Percentiles rank a stretch among this genome's conserved stretches.
Evolutionary conservation across 345 rosid species (phyloP).

Genomic region (Eucalyptus shirleyi): DNA sequence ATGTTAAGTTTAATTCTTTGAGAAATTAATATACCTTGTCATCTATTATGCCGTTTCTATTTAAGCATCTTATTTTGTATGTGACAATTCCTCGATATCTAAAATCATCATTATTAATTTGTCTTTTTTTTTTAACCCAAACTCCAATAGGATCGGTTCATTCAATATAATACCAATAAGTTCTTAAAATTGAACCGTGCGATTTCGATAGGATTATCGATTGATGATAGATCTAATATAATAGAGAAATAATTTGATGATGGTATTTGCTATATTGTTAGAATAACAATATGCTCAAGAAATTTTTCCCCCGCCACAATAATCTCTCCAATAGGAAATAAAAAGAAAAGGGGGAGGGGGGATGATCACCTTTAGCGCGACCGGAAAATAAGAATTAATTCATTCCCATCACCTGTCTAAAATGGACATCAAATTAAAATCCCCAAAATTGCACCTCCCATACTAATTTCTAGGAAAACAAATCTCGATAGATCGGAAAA

Average conservation of each 20-base stretch:
- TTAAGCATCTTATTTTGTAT: background rate
- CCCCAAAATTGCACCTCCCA: background rate
- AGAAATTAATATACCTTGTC: too few relatives aligned
- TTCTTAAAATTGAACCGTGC: too few relatives aligned
- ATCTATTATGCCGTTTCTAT: background rate
- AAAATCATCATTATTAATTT: background rate
- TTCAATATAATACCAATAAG: too few relatives aligned
- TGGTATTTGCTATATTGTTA: too few relatives aligned
- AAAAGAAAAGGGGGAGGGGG: background rate
- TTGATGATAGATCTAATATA: too few relatives aligned
- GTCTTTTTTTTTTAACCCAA: background rate
- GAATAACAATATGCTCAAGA: too few relatives aligned
- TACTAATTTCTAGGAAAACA: background rate
- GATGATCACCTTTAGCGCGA: background rate
- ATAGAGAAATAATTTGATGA: too few relatives aligned
- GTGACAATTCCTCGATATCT: background rate
- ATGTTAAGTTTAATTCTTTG: background rate
- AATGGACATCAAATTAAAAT: background rate
- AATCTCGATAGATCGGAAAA: background rate
- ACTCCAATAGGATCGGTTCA: too few relatives aligned
- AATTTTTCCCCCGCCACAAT: background rate
- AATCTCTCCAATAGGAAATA: background rate
- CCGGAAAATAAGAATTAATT: background rate
- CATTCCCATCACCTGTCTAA: background rate
- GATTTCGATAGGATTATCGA: too few relatives aligned